phyloP scores from a whole-genome alignment of 2,329 filamentous ascomycete genomes.

The Beauveria brongniartii region DNA sequence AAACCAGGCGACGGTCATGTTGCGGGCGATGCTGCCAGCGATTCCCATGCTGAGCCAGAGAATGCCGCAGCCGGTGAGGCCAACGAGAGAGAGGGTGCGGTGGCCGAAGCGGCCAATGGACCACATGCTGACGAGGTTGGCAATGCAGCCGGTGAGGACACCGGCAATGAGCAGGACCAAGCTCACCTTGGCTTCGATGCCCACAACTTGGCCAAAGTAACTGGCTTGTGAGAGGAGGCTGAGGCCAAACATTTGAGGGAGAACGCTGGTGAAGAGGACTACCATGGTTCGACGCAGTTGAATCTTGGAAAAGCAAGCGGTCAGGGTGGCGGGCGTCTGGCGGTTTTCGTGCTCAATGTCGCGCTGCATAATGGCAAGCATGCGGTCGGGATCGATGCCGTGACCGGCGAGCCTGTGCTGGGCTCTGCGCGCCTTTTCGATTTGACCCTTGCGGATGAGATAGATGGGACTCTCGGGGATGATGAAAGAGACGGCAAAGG shows the following conservation, averaged over 20 bases:
- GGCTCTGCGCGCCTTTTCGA: conserved; percentile 33
- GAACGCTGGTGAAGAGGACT: conserved; percentile 31
- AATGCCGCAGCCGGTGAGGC: conserved; percentile 23
- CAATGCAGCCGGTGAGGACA: conserved; percentile 35
- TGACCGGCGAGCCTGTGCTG: conserved; percentile 41
- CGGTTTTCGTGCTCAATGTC: conserved; percentile 35
- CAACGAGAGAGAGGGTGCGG: conserved; percentile 28
- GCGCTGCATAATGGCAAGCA: conserved; percentile 36
- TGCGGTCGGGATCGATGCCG: conserved; percentile 29
- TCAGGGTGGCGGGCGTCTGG: conserved; percentile 26
- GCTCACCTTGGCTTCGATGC: conserved; percentile 22
- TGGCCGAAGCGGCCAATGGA: conserved; percentile 32
- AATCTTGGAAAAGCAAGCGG: conserved; percentile 34
- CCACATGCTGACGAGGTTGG: conserved; percentile 36
- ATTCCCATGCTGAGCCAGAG: conserved; percentile 40
- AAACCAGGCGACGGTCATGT: conserved; percentile 22
- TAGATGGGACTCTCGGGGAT: conserved; percentile 45
- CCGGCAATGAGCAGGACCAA: conserved; percentile 38
- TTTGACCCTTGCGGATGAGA: conserved; percentile 33
- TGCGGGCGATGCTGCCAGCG: conserved; percentile 33
- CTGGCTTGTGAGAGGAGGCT: conserved; percentile 33
- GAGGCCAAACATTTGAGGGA: conserved; percentile 38
- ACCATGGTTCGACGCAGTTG: conserved; percentile 35
- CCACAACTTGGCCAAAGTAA: conserved; percentile 31
- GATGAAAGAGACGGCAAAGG: conserved; percentile 32